phyloP scores from a whole-genome alignment of 306 rosid genomes.

The Heteromeles arbutifolia region DNA sequence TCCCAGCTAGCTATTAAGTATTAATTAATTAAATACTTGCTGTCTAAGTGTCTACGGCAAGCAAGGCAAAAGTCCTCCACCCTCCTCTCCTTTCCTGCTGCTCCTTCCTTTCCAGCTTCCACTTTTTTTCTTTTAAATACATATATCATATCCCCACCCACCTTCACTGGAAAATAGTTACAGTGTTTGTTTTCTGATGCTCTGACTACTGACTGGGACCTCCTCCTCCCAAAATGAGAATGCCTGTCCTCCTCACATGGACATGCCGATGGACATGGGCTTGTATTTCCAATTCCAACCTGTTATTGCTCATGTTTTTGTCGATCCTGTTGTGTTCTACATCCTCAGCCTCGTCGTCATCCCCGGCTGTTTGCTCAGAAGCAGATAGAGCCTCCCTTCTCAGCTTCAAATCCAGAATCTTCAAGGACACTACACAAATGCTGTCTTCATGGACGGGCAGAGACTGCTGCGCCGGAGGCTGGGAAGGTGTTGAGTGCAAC shows the following conservation, averaged over 20 bases:
- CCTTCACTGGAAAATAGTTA: slow-evolving; percentile 7
- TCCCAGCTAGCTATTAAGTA: background rate
- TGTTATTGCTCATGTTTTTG: slow-evolving; percentile 20
- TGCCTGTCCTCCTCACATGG: slow-evolving; percentile 26
- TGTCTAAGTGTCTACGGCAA: background rate
- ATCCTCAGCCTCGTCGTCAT: slow-evolving; percentile 12
- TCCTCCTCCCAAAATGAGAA: slow-evolving; percentile 43
- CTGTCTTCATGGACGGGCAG: slow-evolving; percentile 66
- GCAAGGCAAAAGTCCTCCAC: background rate
- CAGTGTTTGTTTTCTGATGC: background rate
- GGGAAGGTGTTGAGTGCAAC: slow-evolving; percentile 90
- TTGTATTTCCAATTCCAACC: slow-evolving; percentile 6
- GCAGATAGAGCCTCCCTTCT: slow-evolving; percentile 83
- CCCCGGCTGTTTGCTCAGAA: slow-evolving; percentile 52
- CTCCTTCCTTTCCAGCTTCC: slow-evolving; percentile 20
- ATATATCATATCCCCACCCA: slow-evolving; percentile 39
- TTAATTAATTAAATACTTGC: background rate
- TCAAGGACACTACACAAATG: slow-evolving; percentile 62
- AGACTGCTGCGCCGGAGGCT: slow-evolving; percentile 87
- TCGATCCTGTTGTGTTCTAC: background rate
- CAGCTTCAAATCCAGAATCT: slow-evolving; percentile 63
- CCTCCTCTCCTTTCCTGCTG: background rate
- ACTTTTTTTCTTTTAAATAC: slow-evolving; percentile 20
- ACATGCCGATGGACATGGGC: slow-evolving; percentile 33
- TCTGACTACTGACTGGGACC: background rate